phyloP scores from a whole-genome alignment of 2,329 filamentous ascomycete species.

The Pseudogymnoascus sp. region DNA sequence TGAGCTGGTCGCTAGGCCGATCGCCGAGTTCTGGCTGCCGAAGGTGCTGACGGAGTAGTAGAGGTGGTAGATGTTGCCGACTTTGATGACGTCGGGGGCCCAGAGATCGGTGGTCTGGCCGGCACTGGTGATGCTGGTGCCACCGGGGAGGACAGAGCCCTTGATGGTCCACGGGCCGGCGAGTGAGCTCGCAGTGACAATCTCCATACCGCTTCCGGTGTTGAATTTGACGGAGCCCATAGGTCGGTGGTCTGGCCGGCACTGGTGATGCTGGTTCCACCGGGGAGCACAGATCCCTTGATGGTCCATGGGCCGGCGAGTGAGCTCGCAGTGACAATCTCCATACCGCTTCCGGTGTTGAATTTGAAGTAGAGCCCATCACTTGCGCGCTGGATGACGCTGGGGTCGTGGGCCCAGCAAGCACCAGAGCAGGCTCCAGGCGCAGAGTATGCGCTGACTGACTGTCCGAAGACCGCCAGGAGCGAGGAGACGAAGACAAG shows the following conservation, averaged over 20 bases:
- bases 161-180: conserved; percentile 36
- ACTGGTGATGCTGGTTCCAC: conserved; percentile 33
- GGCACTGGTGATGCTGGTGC: conserved; percentile 32
- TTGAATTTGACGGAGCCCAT: conserved; percentile 45
- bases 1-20: conserved; percentile 33
- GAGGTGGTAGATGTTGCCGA: conserved; percentile 43
- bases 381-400: conserved; percentile 29
- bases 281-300: conserved; percentile 32
- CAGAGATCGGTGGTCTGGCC: conserved; percentile 29
- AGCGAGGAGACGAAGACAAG: background rate
- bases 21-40: conserved; percentile 42
- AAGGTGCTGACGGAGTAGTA: conserved; percentile 49
- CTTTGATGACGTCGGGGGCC: conserved; percentile 44
- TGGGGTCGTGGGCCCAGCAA: conserved; percentile 34
- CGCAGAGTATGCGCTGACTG: conserved; percentile 22
- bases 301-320: conserved; percentile 37
- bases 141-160: conserved; percentile 32
- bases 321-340: conserved; percentile 31
- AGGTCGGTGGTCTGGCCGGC: conserved; percentile 27
- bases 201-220: conserved; percentile 34
- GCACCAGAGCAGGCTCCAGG: conserved; percentile 32
- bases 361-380: conserved; percentile 38
- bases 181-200: conserved; percentile 31
- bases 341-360: conserved; percentile 34
- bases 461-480: conserved; percentile 7